phyloP scores from a whole-genome alignment of 345 rosid species.

The Moricandia moricandioides region DNA sequence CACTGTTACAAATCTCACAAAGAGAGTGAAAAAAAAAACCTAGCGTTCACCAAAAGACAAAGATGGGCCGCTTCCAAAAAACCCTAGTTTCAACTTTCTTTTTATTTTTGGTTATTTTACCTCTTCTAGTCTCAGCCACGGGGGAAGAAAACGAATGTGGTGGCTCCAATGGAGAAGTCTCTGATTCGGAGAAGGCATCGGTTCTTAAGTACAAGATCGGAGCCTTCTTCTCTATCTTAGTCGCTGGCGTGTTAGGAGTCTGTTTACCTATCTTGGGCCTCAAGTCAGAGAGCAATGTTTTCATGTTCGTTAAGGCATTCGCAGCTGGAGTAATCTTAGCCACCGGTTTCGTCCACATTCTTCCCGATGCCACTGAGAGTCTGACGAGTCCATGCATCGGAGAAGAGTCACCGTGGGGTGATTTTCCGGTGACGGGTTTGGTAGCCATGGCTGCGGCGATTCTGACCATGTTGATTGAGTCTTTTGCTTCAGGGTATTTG shows the following conservation, averaged over 20 bases:
- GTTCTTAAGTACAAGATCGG: slow-evolving; percentile 43
- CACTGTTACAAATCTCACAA: slow-evolving; percentile 9
- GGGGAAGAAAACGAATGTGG: slow-evolving; percentile 26
- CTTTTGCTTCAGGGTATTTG: slow-evolving; percentile 49
- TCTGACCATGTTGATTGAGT: slow-evolving; percentile 53
- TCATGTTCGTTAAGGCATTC: slow-evolving; percentile 62
- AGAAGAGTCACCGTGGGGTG: slow-evolving; percentile 45
- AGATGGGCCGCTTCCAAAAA: slow-evolving; percentile 18
- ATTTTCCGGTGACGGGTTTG: slow-evolving; percentile 56
- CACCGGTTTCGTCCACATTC: slow-evolving; percentile 66
- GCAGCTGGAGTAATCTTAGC: slow-evolving; percentile 68
- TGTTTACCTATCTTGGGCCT: slow-evolving; percentile 50
- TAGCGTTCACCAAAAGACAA: slow-evolving; percentile 19
- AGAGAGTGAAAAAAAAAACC: not conserved
- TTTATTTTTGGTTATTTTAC: not conserved
- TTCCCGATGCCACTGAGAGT: slow-evolving; percentile 55
- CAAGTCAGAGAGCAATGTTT: slow-evolving; percentile 49
- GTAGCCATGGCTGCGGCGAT: slow-evolving; percentile 59
- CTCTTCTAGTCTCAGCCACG: slow-evolving; percentile 14
- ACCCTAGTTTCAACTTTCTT: slow-evolving; percentile 2
- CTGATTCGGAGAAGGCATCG: slow-evolving; percentile 13
- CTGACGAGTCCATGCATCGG: slow-evolving; percentile 54
- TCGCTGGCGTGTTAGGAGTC: slow-evolving; percentile 55
- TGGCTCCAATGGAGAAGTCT: slow-evolving; percentile 8
- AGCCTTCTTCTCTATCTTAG: slow-evolving; percentile 51